phyloP scores from a whole-genome alignment of 768 basidiomycete species.

The Leucogyrophana mollusca region DNA sequence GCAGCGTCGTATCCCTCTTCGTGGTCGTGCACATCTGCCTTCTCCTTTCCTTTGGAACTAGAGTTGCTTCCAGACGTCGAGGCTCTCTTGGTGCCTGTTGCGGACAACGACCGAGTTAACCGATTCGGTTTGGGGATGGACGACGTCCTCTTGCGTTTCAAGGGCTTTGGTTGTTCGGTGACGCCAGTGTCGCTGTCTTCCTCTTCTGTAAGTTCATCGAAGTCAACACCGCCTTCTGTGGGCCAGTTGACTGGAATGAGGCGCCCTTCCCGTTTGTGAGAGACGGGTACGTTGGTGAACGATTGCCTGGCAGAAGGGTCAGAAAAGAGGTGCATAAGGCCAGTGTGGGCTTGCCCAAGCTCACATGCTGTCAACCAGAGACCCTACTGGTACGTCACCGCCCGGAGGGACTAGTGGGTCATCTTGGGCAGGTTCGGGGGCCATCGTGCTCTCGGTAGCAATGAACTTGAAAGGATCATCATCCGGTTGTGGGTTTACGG shows the following conservation, averaged over 20 bases:
- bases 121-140: constrained; percentile 11
- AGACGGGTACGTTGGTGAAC: no score
- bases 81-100: constrained; percentile 3
- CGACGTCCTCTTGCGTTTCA: constrained; percentile 25
- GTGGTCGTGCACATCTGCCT: constrained; percentile 21
- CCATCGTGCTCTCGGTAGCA: constrained; percentile 19
- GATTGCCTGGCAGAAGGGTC: no score
- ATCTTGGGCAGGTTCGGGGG: constrained; percentile 14
- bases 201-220: no score
- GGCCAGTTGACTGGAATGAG: no score
- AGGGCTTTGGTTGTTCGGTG: neutral
- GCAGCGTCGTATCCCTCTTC: constrained; percentile 2
- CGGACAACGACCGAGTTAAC: constrained; percentile 20
- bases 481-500: neutral
- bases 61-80: constrained; percentile 7
- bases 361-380: no score
- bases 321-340: no score
- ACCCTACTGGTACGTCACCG: no score
- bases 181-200: no score
- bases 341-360: no score
- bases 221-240: no score
- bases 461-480: constrained; percentile 33
- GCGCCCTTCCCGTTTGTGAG: no score
- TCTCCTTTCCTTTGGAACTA: constrained; percentile 36
- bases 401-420: neutral